Evolutionary conservation across 2,329 filamentous ascomycete genomes (phyloP).

Genomic region (Curvularia verruculosa): DNA sequence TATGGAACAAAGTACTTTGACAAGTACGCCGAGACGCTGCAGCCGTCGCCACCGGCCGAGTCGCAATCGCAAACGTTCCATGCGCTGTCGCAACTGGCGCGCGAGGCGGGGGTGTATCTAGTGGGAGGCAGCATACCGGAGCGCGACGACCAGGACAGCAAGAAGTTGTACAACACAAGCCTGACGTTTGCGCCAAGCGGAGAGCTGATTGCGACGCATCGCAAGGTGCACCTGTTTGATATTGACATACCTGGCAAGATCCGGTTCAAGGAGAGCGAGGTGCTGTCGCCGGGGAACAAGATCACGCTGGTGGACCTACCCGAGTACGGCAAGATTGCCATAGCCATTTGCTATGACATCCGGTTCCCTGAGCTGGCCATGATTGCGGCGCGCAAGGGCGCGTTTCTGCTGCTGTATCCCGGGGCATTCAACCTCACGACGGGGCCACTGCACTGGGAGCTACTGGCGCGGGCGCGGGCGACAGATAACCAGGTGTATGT

Average conservation of each 20-base stretch:
- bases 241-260: slow-evolving; percentile 98
- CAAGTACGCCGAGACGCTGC: slow-evolving; percentile 87
- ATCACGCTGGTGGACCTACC: slow-evolving; percentile 85
- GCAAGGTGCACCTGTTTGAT: slow-evolving; percentile 96
- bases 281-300: slow-evolving; percentile 82
- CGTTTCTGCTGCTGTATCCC: slow-evolving; percentile 87
- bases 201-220: slow-evolving; percentile 80
- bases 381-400: slow-evolving; percentile 83
- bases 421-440: slow-evolving; percentile 98
- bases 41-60: slow-evolving; percentile 72
- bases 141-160: slow-evolving; percentile 60
- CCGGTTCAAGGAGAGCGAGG: slow-evolving; percentile 86
- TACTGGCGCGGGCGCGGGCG: slow-evolving; percentile 81
- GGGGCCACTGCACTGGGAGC: slow-evolving; percentile 86
- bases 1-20: slow-evolving; percentile 93
- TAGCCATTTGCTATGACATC: slow-evolving; percentile 97
- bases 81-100: slow-evolving; percentile 79
- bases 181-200: slow-evolving; percentile 82
- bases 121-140: slow-evolving; percentile 95
- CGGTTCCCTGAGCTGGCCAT: slow-evolving; percentile 94
- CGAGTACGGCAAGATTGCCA: slow-evolving; percentile 82
- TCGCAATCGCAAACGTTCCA: slow-evolving; percentile 83
- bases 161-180: slow-evolving; percentile 88
- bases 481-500: slow-evolving; percentile 96
- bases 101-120: slow-evolving; percentile 78